Percentiles rank a stretch among this genome's conserved stretches.
phyloP scores from a whole-genome alignment of 2,329 filamentous ascomycete genomes.

The Sporothrix inflata region DNA sequence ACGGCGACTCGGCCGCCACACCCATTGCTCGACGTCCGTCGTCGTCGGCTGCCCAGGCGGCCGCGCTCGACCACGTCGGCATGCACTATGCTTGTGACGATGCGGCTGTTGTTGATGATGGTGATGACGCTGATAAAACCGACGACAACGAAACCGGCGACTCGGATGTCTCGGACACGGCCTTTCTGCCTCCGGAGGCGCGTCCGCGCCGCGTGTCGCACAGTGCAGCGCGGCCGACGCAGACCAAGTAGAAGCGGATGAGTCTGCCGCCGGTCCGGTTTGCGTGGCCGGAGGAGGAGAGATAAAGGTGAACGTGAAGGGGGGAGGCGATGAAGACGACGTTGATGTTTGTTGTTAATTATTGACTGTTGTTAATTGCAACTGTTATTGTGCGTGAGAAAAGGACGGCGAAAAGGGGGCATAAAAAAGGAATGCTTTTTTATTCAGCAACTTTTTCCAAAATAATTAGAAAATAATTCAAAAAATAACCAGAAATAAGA shows the following conservation, averaged over 20 bases:
- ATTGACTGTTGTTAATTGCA: background rate
- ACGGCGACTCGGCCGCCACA: background rate
- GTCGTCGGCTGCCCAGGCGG: background rate
- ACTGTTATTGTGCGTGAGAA: background rate
- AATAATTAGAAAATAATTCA: background rate
- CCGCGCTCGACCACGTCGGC: background rate
- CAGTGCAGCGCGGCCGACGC: background rate
- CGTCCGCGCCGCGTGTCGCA: slow-evolving; percentile 18
- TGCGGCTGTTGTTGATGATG: background rate
- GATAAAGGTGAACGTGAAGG: background rate
- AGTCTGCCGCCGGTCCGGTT: slow-evolving; percentile 41
- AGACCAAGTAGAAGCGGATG: slow-evolving; percentile 37
- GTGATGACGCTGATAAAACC: background rate
- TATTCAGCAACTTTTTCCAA: background rate
- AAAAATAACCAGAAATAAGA: background rate
- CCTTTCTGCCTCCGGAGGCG: background rate
- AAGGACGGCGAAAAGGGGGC: background rate
- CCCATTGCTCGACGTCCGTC: background rate
- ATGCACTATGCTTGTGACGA: slow-evolving; percentile 5
- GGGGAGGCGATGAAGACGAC: no score
- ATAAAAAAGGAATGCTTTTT: slow-evolving; percentile 12
- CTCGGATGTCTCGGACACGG: background rate
- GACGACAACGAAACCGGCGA: background rate
- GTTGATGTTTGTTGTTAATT: background rate
- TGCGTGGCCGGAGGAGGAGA: slow-evolving; percentile 36